A percentile compares a stretch with the other conserved stretches of the same genome.
These are phyloP conservation scores for Trichosporon inkin DNA, from an alignment of 1,284 basidiomycete species.

Conservation along the genomic window DNA sequence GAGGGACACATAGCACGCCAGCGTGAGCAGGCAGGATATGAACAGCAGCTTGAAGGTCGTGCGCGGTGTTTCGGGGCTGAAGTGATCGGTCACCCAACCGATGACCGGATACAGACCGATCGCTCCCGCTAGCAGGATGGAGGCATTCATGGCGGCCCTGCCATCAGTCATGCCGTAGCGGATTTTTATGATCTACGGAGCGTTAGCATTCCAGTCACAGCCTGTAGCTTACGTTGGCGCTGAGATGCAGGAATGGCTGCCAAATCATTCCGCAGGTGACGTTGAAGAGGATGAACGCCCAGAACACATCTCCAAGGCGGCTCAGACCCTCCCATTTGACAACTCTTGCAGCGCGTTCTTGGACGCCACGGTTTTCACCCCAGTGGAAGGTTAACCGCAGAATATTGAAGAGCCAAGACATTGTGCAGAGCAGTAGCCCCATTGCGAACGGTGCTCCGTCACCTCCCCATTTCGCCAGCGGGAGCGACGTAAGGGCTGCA, in stretches of 20 bases:
- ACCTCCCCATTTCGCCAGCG: slow-evolving; percentile 54
- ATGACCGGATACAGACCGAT: slow-evolving; percentile 67
- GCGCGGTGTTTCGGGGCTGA: slow-evolving; percentile 21
- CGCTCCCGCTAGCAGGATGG: slow-evolving; percentile 68
- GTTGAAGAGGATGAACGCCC: slow-evolving; percentile 62
- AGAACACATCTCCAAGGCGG: slow-evolving; percentile 69
- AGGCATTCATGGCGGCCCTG: slow-evolving; percentile 62
- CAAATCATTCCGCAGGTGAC: slow-evolving; percentile 71
- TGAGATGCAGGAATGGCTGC: slow-evolving; percentile 71
- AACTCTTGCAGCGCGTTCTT: slow-evolving; percentile 1
- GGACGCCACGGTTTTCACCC: slow-evolving; percentile 52
- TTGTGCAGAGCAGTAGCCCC: slow-evolving; percentile 59
- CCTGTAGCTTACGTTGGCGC: slow-evolving; percentile 58
- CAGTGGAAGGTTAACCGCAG: slow-evolving; percentile 62
- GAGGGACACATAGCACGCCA: slow-evolving; percentile 64
- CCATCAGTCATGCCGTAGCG: slow-evolving; percentile 62
- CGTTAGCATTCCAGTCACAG: not conserved
- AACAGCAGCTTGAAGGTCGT: slow-evolving; percentile 59
- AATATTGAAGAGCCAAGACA: slow-evolving; percentile 65
- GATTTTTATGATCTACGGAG: slow-evolving; percentile 54
- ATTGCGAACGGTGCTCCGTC: slow-evolving; percentile 68
- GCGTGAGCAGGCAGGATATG: slow-evolving; percentile 61
- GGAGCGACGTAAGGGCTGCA: slow-evolving; percentile 61
- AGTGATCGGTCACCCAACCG: slow-evolving; percentile 56
- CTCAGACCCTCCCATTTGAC: slow-evolving; percentile 29